Percentiles rank a stretch among this genome's conserved stretches.
Evolutionary conservation across 148 eudicot species (phyloP).

Genomic region (Euryodendron excelsum): DNA sequence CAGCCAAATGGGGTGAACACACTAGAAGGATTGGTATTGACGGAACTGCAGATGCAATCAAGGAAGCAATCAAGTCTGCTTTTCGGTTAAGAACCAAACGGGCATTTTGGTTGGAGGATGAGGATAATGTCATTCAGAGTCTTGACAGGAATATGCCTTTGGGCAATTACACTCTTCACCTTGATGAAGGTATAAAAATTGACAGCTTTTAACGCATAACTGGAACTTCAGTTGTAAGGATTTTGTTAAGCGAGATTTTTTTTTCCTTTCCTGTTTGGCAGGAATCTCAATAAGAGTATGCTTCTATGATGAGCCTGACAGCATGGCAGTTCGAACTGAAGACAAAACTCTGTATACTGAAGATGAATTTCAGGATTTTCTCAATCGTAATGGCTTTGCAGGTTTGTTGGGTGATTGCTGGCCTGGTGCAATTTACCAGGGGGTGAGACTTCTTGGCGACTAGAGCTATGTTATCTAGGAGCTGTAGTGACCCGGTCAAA

Average conservation of each 20-base stretch:
- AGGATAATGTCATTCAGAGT: constrained; percentile 50
- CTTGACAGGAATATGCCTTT: constrained; percentile 70
- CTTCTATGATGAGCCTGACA: constrained; percentile 51
- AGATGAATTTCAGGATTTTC: constrained; percentile 56
- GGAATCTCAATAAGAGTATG: constrained; percentile 51
- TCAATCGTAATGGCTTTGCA: constrained; percentile 51
- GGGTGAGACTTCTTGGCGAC: constrained; percentile 33
- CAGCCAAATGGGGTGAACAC: constrained; percentile 53
- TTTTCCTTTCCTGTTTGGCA: not conserved
- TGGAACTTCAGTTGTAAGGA: not conserved
- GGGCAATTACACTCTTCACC: constrained; percentile 53
- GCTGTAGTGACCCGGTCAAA: too few relatives aligned
- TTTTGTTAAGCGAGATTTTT: not conserved
- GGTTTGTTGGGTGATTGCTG: constrained; percentile 59
- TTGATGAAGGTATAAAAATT: constrained; percentile 50
- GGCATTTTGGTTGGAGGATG: constrained; percentile 78
- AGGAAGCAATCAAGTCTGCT: constrained; percentile 61
- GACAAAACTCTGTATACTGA: constrained; percentile 62
- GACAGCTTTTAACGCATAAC: not conserved
- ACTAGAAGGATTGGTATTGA: constrained; percentile 60
- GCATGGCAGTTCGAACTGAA: constrained; percentile 40
- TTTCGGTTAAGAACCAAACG: constrained; percentile 62
- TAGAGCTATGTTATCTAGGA: not conserved
- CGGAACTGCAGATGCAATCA: constrained; percentile 65
- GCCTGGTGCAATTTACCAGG: constrained; percentile 53